Conservation (phyloP, 164 flowering plant species). For the Vitis rotundifolia region DNA sequence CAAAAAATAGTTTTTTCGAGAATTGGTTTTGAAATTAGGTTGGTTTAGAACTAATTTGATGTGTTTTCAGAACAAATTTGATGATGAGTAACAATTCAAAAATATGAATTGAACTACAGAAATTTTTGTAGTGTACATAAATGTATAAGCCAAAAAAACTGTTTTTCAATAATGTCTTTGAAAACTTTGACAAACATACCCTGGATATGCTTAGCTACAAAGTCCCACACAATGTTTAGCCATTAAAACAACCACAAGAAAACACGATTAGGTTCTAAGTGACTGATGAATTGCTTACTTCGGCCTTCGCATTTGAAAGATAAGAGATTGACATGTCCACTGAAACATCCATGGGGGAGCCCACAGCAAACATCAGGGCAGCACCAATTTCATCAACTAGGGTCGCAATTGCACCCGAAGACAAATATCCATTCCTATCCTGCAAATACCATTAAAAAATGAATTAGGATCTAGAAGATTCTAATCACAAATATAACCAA, state of each 20-base stretch:
- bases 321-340: slow-evolving; percentile 81
- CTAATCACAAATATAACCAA: not conserved
- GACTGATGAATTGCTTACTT: slow-evolving; percentile 43
- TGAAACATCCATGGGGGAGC: slow-evolving; percentile 62
- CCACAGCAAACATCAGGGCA: slow-evolving; percentile 47
- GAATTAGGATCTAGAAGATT: no score
- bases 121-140: no score
- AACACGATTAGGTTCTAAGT: not conserved
- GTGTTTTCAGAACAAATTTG: no score
- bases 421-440: slow-evolving; percentile 66
- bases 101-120: no score
- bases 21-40: no score
- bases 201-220: no score
- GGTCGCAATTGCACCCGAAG: slow-evolving; percentile 68
- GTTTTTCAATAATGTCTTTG: no score
- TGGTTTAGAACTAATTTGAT: no score
- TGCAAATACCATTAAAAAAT: slow-evolving; percentile 21
- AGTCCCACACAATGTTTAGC: not conserved
- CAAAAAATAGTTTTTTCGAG: no score
- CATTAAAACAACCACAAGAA: not conserved
- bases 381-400: slow-evolving; percentile 80
- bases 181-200: no score
- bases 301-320: slow-evolving; percentile 57
- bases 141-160: no score
- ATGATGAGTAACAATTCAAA: no score